Conservation (phyloP, 352 stramenopile genomes). For the Pilasporangium apinafurcum region DNA sequence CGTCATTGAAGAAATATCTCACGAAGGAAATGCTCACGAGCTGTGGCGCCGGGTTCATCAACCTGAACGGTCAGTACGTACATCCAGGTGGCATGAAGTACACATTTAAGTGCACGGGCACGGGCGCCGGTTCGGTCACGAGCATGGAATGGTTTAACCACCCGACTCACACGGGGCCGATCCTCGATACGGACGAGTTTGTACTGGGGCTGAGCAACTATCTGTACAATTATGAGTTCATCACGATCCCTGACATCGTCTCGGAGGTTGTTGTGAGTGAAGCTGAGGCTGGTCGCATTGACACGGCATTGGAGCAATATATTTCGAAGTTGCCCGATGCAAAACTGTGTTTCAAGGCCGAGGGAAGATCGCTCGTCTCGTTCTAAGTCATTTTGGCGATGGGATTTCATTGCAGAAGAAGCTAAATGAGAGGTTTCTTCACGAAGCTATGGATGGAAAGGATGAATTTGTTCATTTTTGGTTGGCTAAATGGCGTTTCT, state of each 20-base stretch:
- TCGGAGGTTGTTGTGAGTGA: constrained; percentile 40
- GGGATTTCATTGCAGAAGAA: too few relatives aligned
- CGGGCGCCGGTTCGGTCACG: constrained; percentile 23
- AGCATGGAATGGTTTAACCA: constrained; percentile 54
- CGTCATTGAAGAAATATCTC: constrained; percentile 56
- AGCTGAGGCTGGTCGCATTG: constrained; percentile 39
- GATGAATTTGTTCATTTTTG: too few relatives aligned
- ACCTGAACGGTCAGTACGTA: constrained; percentile 60
- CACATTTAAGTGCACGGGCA: constrained; percentile 47
- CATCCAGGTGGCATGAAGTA: constrained; percentile 67
- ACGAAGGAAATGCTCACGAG: constrained; percentile 34
- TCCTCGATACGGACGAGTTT: constrained; percentile 52
- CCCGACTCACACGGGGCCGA: constrained; percentile 30
- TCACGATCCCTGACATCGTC: constrained; percentile 15
- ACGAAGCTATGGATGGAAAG: too few relatives aligned
- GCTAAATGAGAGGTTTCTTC: too few relatives aligned
- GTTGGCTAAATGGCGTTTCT: too few relatives aligned
- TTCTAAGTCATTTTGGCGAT: constrained; percentile 1
- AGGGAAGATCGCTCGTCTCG: not conserved
- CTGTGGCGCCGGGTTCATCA: constrained; percentile 36
- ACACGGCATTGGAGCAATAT: constrained; percentile 21
- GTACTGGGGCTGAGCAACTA: constrained; percentile 53
- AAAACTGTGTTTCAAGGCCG: constrained; percentile 1
- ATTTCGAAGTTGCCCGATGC: not conserved
- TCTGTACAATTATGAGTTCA: constrained; percentile 48